Percentiles rank a stretch among this genome's conserved stretches.
These are phyloP conservation scores for Fusarium foetens DNA, from an alignment of 2,329 filamentous ascomycete genomes.

Conservation along the genomic window DNA sequence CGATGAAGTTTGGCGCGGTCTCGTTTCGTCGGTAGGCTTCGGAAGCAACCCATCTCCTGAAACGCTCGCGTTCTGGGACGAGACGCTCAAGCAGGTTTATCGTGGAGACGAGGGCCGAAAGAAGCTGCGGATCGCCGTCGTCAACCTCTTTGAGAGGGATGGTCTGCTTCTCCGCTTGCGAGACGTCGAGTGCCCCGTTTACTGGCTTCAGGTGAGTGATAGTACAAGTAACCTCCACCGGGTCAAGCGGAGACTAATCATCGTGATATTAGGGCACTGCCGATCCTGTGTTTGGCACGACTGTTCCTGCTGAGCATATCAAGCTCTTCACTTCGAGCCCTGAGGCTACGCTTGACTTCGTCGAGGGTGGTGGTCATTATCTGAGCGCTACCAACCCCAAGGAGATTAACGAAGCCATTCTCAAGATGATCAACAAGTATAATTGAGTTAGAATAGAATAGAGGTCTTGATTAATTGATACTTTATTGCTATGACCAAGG, in stretches of 20 bases:
- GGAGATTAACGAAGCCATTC: constrained; percentile 57
- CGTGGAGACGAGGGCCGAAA: constrained; percentile 60
- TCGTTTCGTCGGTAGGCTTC: constrained; percentile 59
- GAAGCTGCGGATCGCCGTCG: constrained; percentile 58
- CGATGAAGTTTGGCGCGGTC: constrained; percentile 57
- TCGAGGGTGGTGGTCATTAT: constrained; percentile 61
- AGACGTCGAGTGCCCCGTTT: constrained; percentile 61
- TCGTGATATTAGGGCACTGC: constrained; percentile 53
- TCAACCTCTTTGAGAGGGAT: constrained; percentile 59
- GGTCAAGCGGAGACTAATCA: constrained; percentile 6
- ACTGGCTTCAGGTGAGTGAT: constrained; percentile 63
- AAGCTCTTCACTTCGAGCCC: constrained; percentile 59
- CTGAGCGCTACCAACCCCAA: constrained; percentile 60
- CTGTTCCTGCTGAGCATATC: constrained; percentile 59
- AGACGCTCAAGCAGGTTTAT: constrained; percentile 58
- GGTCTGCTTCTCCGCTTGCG: constrained; percentile 57
- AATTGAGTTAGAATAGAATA: constrained; percentile 42
- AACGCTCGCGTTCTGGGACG: constrained; percentile 57
- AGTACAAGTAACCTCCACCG: too few species aligned
- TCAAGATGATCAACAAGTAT: constrained; percentile 55
- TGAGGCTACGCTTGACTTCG: constrained; percentile 55
- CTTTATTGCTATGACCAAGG: background rate
- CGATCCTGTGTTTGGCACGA: constrained; percentile 56
- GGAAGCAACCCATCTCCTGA: constrained; percentile 52
- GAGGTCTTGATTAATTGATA: background rate